A percentile compares a stretch with the other conserved stretches of the same genome.
These are phyloP conservation scores for Biscogniauxia sp. DNA, from an alignment of 2,329 filamentous ascomycete genomes.

Conservation along the genomic window DNA sequence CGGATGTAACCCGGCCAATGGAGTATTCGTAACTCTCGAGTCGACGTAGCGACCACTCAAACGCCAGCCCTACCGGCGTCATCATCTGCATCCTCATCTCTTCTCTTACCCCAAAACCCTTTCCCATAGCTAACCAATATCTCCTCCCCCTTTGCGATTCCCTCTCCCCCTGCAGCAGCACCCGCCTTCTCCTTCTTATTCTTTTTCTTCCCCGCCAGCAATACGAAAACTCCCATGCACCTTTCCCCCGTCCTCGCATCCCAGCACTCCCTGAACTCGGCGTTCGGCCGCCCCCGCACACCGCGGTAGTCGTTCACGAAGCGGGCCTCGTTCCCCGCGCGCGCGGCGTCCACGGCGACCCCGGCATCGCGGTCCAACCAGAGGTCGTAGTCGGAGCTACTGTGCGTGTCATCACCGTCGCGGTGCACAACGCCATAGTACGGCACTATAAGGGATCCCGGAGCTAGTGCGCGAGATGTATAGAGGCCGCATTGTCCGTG, in stretches of 20 bases:
- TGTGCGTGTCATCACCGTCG: slow-evolving; percentile 26
- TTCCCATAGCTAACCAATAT: slow-evolving; percentile 66
- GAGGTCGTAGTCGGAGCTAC: slow-evolving; percentile 61
- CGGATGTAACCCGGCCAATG: no score
- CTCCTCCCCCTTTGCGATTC: slow-evolving; percentile 59
- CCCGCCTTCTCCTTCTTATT: slow-evolving; percentile 29
- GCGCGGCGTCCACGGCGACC: slow-evolving; percentile 59
- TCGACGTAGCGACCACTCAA: not conserved
- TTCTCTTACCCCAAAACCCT: slow-evolving; percentile 60
- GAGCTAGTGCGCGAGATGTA: slow-evolving; percentile 50
- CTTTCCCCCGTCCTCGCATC: slow-evolving; percentile 49
- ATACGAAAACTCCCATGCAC: slow-evolving; percentile 47
- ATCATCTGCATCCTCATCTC: slow-evolving; percentile 29
- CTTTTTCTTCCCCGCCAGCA: slow-evolving; percentile 42
- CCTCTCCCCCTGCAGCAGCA: slow-evolving; percentile 7
- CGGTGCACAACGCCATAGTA: slow-evolving; percentile 60
- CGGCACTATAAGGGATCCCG: slow-evolving; percentile 57
- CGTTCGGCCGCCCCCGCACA: slow-evolving; percentile 51
- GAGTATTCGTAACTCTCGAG: no score
- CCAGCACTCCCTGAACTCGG: slow-evolving; percentile 60
- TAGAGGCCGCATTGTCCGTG: slow-evolving; percentile 59
- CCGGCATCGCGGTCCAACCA: slow-evolving; percentile 57
- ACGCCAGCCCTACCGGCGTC: not conserved
- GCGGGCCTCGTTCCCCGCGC: slow-evolving; percentile 60
- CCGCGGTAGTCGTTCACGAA: slow-evolving; percentile 68